Evolutionary conservation across 305 asterid species (phyloP), one percentile per base, ranked within the genome.

Genomic region (Striga hermonthica): DNA sequence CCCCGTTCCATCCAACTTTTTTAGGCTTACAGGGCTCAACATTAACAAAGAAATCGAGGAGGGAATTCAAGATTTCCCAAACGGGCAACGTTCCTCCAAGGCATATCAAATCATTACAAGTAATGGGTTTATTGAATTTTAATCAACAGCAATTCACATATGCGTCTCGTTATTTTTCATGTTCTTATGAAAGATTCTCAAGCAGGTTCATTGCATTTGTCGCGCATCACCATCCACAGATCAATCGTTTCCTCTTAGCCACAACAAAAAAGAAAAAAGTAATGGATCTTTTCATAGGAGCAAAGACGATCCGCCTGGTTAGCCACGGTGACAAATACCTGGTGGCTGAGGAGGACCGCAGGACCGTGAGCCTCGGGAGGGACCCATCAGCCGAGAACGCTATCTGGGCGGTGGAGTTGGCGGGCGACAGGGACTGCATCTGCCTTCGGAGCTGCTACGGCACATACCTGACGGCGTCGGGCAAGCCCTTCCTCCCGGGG

Each of bases 211-310:
- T 11, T 10, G 31, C 22, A 44, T 57, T 57, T 57, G 62, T 57
- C 56, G 34, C 13, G 34, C 34, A 48, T 22, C 5, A 34, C 15
- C 44, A 58, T 59, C 69, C 52, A 5, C 22, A 36, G 11, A 39
- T 57, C 63, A 57, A 60, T 39, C 41, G 37, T 60, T 60, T 39
- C 52, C 65, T 9, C 50, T n/a, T 4, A 53, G 3, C 13, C 37
- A 28, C 9, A 22, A 22, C 4, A 31, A 1, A 16, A 11, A 31
- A 8, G 7, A 6, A 31, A 15, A 22, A 5, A 61, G 28, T 0
- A 16, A 91, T 91, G 97, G 97, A 88, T 64, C 75, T 91, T 35
- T 91, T 91, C 73, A 35, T 65, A 5, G 74, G 66, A 45, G 97
- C 95, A 0, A 68, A 72, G 39, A 65, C 81, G 9, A 68, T 88